Evolutionary conservation across 768 basidiomycete species (phyloP), one percentile per base, ranked within the genome.

Genomic region (Plicaturopsis crispa): DNA sequence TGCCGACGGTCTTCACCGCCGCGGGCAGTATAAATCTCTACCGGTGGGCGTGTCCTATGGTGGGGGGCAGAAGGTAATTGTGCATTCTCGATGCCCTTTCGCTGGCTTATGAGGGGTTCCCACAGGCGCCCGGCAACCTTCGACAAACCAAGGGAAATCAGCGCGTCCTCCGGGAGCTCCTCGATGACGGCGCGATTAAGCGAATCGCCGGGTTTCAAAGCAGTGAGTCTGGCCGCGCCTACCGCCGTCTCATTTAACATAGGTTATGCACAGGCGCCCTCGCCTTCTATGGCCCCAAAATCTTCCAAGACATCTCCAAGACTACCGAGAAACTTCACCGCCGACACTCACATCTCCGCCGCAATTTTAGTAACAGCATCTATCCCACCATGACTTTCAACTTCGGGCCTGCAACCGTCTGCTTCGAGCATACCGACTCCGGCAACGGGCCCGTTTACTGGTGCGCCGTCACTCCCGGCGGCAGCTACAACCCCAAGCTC

Each of bases 31-130:
- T 20, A 6, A 31, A 7, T 19, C 41, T 19, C 7, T 50, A n/a
- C 19, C 47, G 8, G 22, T 14, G n/a, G 44, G 50, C 1, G 40
- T 47, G 1, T 51, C 46, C 1, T 44, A 45, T 35, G 46, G 48
- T 2, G 48, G 48, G 0, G 50, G 50, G 2, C 46, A 49, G 39
- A 44, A 23, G 34, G 43, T 44, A 24, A 8, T 35, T 11, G n/a
- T n/a, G n/a, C n/a, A n/a, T n/a, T n/a, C 14, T 31, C 19, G 4
- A 6, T 17, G 16, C 10, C 3, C 2, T 13, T 7, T 10, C 26
- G 4, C 2, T n/a, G 26, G 5, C 2, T 6, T n/a, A n/a, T n/a
- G n/a, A n/a, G n/a, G n/a, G n/a, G n/a, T 14, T n/a, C n/a, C n/a
- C n/a, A n/a, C n/a, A 33, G 32, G 32, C 19, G 8, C 32, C 32